Evolutionary conservation across 768 basidiomycete species (phyloP).

Genomic region (Galerina marginata): DNA sequence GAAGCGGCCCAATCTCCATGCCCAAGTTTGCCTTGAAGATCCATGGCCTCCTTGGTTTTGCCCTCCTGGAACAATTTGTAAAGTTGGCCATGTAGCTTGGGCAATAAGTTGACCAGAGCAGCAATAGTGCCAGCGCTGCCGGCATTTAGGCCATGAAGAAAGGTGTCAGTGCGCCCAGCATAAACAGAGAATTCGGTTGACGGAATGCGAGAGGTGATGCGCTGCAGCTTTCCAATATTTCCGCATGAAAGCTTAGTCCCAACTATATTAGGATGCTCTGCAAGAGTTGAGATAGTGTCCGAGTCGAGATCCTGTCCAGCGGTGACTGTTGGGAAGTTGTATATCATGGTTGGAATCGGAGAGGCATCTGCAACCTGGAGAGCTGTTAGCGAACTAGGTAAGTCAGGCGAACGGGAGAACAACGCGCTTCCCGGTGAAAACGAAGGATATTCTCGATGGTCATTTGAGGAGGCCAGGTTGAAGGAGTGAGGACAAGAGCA

Average conservation of each 20-base stretch:
- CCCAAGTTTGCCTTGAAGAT: conserved; percentile 62
- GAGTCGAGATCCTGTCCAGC: conserved; percentile 87
- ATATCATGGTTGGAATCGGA: conserved; percentile 77
- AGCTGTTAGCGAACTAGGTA: not conserved
- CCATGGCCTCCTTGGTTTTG: conserved; percentile 61
- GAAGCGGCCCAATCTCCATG: conserved; percentile 71
- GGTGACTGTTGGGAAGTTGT: conserved; percentile 85
- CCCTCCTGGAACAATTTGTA: conserved; percentile 57
- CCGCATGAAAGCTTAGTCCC: conserved; percentile 88
- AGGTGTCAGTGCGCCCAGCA: conserved; percentile 76
- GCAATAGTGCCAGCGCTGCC: conserved; percentile 71
- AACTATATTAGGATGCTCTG: conserved; percentile 83
- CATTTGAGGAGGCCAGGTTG: conserved; percentile 73
- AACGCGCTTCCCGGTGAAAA: conserved; percentile 66
- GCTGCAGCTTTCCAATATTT: conserved; percentile 82
- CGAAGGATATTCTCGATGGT: conserved; percentile 62
- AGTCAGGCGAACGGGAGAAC: not conserved
- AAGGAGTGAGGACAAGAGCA: conserved; percentile 76
- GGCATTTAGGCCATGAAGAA: conserved; percentile 64
- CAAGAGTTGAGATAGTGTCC: conserved; percentile 70
- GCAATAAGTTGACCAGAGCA: conserved; percentile 64
- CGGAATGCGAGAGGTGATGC: conserved; percentile 65
- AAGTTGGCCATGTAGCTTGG: conserved; percentile 60
- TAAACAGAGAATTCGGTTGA: conserved; percentile 68
- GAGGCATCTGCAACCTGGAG: conserved; percentile 68